Conservation (phyloP, 305 asterid species). For the Fraxinus sp. region DNA sequence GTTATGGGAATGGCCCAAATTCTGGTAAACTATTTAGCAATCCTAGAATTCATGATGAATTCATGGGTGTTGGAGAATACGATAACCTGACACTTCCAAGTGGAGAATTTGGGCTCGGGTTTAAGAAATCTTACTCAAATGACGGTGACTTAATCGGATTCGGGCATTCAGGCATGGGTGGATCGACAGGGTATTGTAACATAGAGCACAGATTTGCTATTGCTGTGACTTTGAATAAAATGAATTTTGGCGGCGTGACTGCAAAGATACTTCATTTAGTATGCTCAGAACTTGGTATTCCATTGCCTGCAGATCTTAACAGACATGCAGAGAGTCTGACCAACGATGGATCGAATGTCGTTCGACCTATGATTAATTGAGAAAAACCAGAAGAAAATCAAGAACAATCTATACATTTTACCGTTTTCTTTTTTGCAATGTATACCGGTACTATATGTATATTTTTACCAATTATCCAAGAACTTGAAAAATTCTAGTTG, state of each 20-base stretch:
- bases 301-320: slow-evolving; percentile 65
- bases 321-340: slow-evolving; percentile 51
- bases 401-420: background rate
- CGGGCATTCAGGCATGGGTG: slow-evolving; percentile 95
- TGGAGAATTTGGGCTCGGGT: slow-evolving; percentile 86
- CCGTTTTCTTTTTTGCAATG: background rate
- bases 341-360: slow-evolving; percentile 38
- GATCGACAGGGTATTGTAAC: slow-evolving; percentile 81
- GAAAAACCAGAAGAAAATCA: background rate
- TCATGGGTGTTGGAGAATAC: slow-evolving; percentile 72
- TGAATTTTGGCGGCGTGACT: slow-evolving; percentile 82
- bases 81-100: slow-evolving; percentile 53
- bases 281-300: slow-evolving; percentile 82
- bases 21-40: slow-evolving; percentile 49
- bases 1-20: background rate
- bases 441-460: background rate
- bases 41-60: slow-evolving; percentile 65
- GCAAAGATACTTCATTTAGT: slow-evolving; percentile 72
- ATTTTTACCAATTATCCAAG: background rate
- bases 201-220: slow-evolving; percentile 68
- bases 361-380: slow-evolving; percentile 68
- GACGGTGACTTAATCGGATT: slow-evolving; percentile 75
- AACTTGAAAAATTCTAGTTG: background rate
- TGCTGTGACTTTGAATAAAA: slow-evolving; percentile 76
- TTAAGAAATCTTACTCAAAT: slow-evolving; percentile 63